phyloP scores from a whole-genome alignment of 306 rosid genomes.

The Parietaria judaica region DNA sequence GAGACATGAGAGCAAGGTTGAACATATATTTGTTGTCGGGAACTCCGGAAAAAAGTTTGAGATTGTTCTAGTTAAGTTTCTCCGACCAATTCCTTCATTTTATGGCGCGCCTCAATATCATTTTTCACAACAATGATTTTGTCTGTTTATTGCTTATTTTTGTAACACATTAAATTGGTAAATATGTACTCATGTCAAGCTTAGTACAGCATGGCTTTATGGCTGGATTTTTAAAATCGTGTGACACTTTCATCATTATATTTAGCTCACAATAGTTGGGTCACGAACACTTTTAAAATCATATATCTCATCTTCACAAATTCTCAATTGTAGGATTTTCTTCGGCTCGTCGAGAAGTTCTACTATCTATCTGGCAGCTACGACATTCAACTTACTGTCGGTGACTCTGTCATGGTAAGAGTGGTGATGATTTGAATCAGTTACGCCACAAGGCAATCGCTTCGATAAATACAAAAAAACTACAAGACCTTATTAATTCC shows the following conservation, averaged over 20 bases:
- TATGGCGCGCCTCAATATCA: too few species aligned
- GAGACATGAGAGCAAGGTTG: slow-evolving; percentile 74
- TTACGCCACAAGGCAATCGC: too few species aligned
- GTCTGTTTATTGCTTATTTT: not conserved
- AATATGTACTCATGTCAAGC: not conserved
- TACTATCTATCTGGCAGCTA: slow-evolving; percentile 86
- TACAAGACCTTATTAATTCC: too few species aligned
- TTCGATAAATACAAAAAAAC: too few species aligned
- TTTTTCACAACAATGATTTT: too few species aligned
- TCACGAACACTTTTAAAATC: too few species aligned
- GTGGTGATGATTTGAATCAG: not conserved
- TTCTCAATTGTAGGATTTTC: slow-evolving; percentile 58
- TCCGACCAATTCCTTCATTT: slow-evolving; percentile 5
- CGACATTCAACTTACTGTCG: slow-evolving; percentile 80
- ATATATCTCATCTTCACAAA: too few species aligned
- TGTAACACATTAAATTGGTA: too few species aligned
- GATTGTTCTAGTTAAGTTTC: slow-evolving; percentile 74
- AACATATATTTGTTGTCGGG: slow-evolving; percentile 77
- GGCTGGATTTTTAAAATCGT: not conserved
- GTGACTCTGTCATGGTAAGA: slow-evolving; percentile 92
- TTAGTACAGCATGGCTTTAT: not conserved
- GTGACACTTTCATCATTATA: not conserved
- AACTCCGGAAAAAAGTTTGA: slow-evolving; percentile 73
- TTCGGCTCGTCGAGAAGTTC: slow-evolving; percentile 85
- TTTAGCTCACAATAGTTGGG: too few species aligned